Evolutionary conservation across 805 yeast genomes (phyloP), one percentile per base, ranked within the genome.

Genomic region (Candida glaebosa): DNA sequence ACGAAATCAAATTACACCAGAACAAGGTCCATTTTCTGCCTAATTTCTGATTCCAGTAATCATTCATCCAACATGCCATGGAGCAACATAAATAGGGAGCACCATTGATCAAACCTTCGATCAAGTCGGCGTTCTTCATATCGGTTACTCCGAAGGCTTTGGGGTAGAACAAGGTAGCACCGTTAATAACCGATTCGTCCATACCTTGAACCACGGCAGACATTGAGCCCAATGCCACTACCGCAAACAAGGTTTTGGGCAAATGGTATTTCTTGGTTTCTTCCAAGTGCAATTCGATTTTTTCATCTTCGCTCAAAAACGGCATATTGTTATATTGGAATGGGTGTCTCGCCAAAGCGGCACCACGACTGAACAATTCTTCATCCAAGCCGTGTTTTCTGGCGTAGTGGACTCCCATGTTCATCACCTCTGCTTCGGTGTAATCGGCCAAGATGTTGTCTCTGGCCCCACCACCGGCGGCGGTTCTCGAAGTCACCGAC

Each of bases 191-290:
- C 5, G 86, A 75, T 56, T 82, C 85, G 57, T 82, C 88, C 85
- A 80, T 80, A 40, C 88, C 88, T 55, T 82, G 88, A 31, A 81
- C 84, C 4, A 84, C 81, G 3, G 85, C 83, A 39, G 85, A 80
- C 69, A 81, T 66, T 2, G 87, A 81, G 35, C 84, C 79, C 52
- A 80, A 62, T 6, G 81, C 73, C 58, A 78, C 74, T 16, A 76
- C 72, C 44, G 67, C 77, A 46, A 75, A 58, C 50, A 83, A 65
- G 44, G 71, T 77, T 7, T 52, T 17, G 66, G 75, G 79, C 18
- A 75, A 73, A 40, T 65, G 65, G 71, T 72, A 69, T 41, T 54
- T 65, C 31, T 60, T 53, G n/a, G 59, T 67, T 51, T 53, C 75
- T 67, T 57, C 84, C 18, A 54, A 45, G 63, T 82, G 64, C 19